phyloP scores from a whole-genome alignment of 2,329 filamentous ascomycete species.

The Aspergillus fijiensis region DNA sequence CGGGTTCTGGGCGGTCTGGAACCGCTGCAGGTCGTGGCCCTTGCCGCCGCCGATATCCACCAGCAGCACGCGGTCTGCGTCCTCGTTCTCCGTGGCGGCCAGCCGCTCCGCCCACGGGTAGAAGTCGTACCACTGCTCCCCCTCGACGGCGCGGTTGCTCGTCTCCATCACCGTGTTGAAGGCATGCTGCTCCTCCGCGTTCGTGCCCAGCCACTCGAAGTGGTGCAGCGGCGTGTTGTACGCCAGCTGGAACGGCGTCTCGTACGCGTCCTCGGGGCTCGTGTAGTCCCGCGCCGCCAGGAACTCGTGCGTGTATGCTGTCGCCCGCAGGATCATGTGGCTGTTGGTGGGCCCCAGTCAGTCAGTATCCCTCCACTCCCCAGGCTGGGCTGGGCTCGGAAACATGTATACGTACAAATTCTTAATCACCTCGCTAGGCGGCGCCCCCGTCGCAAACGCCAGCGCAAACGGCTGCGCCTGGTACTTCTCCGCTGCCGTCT shows the following conservation, averaged over 20 bases:
- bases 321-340: constrained; percentile 14
- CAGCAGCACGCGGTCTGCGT: constrained; percentile 17
- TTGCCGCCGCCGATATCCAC: constrained; percentile 42
- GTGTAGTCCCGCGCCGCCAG: constrained; percentile 30
- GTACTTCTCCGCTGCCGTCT: constrained; percentile 11
- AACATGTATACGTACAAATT: constrained; percentile 19
- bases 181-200: constrained; percentile 18
- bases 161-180: constrained; percentile 34
- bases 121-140: constrained; percentile 18
- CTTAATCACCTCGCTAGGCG: constrained; percentile 16
- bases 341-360: no score
- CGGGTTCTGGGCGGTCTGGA: constrained; percentile 23
- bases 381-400: no score
- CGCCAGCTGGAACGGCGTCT: constrained; percentile 32
- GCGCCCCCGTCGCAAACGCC: constrained; percentile 5
- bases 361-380: no score
- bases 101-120: constrained; percentile 19
- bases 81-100: no score
- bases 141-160: background rate
- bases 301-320: constrained; percentile 25
- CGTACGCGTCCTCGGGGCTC: constrained; percentile 26
- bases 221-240: constrained; percentile 24
- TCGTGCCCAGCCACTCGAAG: constrained; percentile 28
- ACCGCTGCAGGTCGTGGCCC: constrained; percentile 33
- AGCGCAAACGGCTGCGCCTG: constrained; percentile 16